These are phyloP conservation scores for Evernia prunastri DNA, from an alignment of 495 filamentous ascomycete species.

Conservation along the genomic window DNA sequence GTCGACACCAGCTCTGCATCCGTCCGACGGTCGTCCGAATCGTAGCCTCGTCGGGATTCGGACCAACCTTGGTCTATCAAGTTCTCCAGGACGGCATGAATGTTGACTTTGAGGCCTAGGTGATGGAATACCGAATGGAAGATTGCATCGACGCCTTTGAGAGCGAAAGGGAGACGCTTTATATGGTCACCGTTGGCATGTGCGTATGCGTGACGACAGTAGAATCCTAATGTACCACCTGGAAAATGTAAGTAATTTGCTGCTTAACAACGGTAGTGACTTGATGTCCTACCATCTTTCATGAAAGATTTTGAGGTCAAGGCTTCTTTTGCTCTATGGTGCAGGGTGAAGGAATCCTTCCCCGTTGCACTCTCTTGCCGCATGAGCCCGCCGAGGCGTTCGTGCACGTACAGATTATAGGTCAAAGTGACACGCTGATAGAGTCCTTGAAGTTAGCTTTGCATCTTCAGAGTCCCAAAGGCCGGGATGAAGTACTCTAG, in stretches of 20 bases:
- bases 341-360: neutral
- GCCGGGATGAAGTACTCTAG: too few species aligned
- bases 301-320: conserved; percentile 4
- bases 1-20: neutral
- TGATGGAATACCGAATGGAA: conserved; percentile 13
- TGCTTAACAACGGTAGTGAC: too few species aligned
- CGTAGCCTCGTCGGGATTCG: neutral
- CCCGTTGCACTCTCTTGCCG: neutral
- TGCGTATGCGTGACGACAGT: conserved; percentile 34
- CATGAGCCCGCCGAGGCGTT: conserved; percentile 10
- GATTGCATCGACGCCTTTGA: conserved; percentile 28
- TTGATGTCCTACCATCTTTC: too few species aligned
- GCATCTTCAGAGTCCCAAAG: too few species aligned
- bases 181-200: conserved; percentile 17
- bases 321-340: neutral
- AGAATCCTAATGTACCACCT: conserved; percentile 30
- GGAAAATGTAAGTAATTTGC: too few species aligned
- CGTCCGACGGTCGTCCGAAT: neutral
- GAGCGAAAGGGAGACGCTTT: conserved; percentile 15
- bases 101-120: conserved; percentile 1
- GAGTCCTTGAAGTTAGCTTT: too few species aligned
- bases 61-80: neutral
- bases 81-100: conserved; percentile 9
- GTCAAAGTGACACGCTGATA: conserved; percentile 48
- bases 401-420: conserved; percentile 48